Evolutionary conservation across 1,284 basidiomycete species (phyloP), one percentile per base, ranked within the genome.

Genomic region (Vanrija sp.): DNA sequence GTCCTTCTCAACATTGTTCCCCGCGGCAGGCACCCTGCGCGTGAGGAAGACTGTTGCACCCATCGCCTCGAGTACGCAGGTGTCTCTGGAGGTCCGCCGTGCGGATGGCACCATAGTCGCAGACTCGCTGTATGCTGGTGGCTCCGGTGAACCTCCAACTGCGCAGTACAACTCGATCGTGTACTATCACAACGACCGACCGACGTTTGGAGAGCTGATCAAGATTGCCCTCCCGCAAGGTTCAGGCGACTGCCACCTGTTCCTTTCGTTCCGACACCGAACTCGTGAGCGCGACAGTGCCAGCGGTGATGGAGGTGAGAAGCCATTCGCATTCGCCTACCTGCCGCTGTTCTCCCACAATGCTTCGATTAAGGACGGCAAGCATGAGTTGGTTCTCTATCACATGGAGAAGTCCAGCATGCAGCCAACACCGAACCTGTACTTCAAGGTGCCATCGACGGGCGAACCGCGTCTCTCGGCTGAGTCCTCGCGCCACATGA

Each of bases 151-250:
- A 70, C 84, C 87, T 0, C 79, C 83, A 6, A 80, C 91, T 54
- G 84, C 87, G 0, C 84, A 87, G 53, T 97, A 90, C 75, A 83
- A 92, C 71, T 95, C 91, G 10, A 87, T 93, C 78, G 89, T 97
- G 21, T 94, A 93, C 76, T 82, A 86, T 64, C 84, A 87, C 46
- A 91, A 87, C 68, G 86, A 85, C 60, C 85, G 88, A 63, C 91
- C 91, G 4, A 95, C 91, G 0, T 98, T 88, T 75, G 91, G 91
- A 42, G 95, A 98, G 75, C 82, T 98, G 43, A 83, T 97, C 78
- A 98, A 97, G 75, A 79, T 98, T 18, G 83, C 83, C 50, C 77
- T 98, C 6, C 88, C 91, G 9, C 78, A 82, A 28, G 80, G 86
- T 6, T 82, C 83, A 7, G 82, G 86, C 48, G 82, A 86, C 48